Percentiles rank a stretch among this genome's conserved stretches.
These are phyloP conservation scores for Umbelopsis sp. DNA, from an alignment of 371 early-diverging fungal genomes.

Conservation along the genomic window DNA sequence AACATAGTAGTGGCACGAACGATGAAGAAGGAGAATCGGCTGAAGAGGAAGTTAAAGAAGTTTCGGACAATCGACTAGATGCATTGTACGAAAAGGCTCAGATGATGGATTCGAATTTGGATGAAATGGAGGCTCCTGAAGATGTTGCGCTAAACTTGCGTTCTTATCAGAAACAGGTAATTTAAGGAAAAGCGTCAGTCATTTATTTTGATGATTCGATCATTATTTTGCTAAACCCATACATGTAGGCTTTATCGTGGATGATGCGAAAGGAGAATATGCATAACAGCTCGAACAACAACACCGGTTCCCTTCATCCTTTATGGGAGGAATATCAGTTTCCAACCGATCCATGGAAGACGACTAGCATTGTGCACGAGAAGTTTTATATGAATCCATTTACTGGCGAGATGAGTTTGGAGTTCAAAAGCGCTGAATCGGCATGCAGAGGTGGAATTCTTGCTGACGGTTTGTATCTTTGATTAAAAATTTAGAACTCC, in stretches of 20 bases:
- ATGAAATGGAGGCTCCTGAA: constrained; percentile 50
- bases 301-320: constrained; percentile 59
- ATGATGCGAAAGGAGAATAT: constrained; percentile 63
- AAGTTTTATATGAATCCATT: constrained; percentile 68
- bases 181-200: too few species aligned
- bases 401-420: constrained; percentile 54
- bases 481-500: neutral
- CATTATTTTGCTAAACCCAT: neutral
- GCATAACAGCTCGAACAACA: constrained; percentile 29
- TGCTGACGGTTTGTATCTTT: constrained; percentile 59
- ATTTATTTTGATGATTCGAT: neutral
- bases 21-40: constrained; percentile 26
- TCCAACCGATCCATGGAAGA: constrained; percentile 28
- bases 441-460: constrained; percentile 72
- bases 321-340: constrained; percentile 68
- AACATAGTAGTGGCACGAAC: neutral
- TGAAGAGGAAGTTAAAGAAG: constrained; percentile 48
- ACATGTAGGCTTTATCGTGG: constrained; percentile 55
- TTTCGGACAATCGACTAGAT: constrained; percentile 61
- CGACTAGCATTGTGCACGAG: constrained; percentile 23
- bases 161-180: constrained; percentile 65
- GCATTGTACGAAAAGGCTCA: constrained; percentile 67
- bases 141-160: constrained; percentile 58
- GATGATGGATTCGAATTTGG: constrained; percentile 54
- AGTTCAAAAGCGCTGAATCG: constrained; percentile 55